phyloP scores from a whole-genome alignment of 1,284 basidiomycete species.

The Pseudomicrostroma phylloplanum region DNA sequence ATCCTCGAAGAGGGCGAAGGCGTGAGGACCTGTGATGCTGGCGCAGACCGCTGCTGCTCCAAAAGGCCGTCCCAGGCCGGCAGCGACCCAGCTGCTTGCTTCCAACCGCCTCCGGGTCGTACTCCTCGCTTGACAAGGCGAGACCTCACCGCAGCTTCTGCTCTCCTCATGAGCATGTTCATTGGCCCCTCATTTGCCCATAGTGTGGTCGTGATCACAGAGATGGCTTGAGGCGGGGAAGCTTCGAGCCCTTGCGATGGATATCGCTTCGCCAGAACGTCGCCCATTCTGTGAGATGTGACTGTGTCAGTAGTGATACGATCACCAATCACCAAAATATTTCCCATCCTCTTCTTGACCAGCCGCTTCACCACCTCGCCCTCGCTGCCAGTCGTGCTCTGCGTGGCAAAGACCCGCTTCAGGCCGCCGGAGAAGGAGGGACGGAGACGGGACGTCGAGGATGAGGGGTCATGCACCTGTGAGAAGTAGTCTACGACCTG shows the following conservation, averaged over 20 bases:
- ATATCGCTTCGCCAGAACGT: neutral
- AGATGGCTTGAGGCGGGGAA: neutral
- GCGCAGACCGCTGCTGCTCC: neutral
- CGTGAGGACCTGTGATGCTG: neutral
- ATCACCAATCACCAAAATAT: neutral
- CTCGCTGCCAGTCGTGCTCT: neutral
- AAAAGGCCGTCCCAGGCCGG: neutral
- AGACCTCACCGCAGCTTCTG: constrained; percentile 1
- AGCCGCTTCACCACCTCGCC: neutral
- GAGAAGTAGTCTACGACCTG: neutral
- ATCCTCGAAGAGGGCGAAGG: neutral
- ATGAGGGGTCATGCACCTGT: neutral
- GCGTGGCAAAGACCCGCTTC: neutral
- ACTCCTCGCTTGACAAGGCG: neutral
- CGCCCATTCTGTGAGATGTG: neutral
- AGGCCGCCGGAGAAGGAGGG: neutral
- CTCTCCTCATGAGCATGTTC: neutral
- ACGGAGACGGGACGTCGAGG: neutral
- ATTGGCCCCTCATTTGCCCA: neutral
- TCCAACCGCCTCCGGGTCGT: neutral
- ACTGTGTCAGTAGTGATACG: neutral
- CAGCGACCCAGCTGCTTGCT: neutral
- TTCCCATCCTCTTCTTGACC: no score
- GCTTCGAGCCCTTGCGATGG: neutral
- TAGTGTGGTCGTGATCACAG: neutral